Conservation (phyloP, 2,329 filamentous ascomycete species). For the Colletotrichum abscissum region DNA sequence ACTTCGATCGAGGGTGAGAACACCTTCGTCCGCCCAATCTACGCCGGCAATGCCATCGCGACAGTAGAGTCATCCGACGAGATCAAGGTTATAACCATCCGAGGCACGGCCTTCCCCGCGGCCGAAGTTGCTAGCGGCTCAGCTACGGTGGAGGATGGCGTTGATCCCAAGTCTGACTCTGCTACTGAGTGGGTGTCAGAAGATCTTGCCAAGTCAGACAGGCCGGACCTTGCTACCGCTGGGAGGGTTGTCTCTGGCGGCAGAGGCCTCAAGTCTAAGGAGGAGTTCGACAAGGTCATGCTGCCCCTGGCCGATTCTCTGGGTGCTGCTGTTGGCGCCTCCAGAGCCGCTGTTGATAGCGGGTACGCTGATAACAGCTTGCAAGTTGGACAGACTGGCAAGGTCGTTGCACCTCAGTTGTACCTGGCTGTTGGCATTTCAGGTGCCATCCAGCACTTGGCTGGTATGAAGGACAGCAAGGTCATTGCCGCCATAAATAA, state of each 20-base stretch:
- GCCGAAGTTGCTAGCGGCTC: constrained; percentile 78
- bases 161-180: constrained; percentile 81
- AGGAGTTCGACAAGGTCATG: constrained; percentile 95
- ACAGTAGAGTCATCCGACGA: constrained; percentile 91
- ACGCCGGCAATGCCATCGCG: constrained; percentile 96
- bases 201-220: constrained; percentile 90
- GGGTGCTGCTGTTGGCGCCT: constrained; percentile 95
- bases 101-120: constrained; percentile 90
- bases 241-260: constrained; percentile 91
- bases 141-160: constrained; percentile 82
- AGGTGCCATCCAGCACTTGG: constrained; percentile 96
- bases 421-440: constrained; percentile 97
- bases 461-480: constrained; percentile 99
- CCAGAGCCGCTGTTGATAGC: constrained; percentile 93
- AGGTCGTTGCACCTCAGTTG: constrained; percentile 95
- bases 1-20: constrained; percentile 88
- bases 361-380: constrained; percentile 98
- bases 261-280: constrained; percentile 95
- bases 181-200: constrained; percentile 93
- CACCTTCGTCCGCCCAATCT: constrained; percentile 96
- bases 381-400: constrained; percentile 98
- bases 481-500: constrained; percentile 99
- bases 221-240: constrained; percentile 93
- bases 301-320: constrained; percentile 90
- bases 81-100: constrained; percentile 90